Percentiles rank a stretch among this genome's conserved stretches.
Conservation (phyloP, 1,139 yeast genomes). For the Kodamaea sp. region DNA sequence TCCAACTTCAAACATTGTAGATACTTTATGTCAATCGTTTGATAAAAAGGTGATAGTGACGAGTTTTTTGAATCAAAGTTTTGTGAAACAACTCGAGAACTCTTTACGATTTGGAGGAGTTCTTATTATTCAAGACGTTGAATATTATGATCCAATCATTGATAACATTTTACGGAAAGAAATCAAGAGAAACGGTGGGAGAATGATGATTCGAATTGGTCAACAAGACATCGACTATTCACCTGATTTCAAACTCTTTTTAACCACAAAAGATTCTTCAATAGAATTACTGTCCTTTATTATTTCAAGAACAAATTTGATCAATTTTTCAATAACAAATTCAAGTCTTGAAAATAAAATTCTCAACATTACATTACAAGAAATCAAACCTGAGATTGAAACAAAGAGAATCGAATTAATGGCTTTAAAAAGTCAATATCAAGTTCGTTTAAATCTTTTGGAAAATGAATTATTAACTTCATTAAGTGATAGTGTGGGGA, state of each 20-base stretch:
- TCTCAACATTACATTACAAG: constrained; percentile 52
- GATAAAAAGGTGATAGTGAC: constrained; percentile 48
- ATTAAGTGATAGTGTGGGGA: constrained; percentile 56
- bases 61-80: constrained; percentile 71
- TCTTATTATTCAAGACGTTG: constrained; percentile 73
- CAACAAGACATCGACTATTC: constrained; percentile 65
- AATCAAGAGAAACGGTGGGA: constrained; percentile 63
- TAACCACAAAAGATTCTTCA: constrained; percentile 60
- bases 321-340: constrained; percentile 71
- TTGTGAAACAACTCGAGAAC: constrained; percentile 68
- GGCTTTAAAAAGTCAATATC: constrained; percentile 58
- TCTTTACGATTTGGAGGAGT: constrained; percentile 81
- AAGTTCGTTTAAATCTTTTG: constrained; percentile 48
- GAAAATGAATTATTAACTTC: constrained; percentile 62
- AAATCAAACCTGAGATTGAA: constrained; percentile 67
- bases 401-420: constrained; percentile 50
- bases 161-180: constrained; percentile 62
- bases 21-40: constrained; percentile 33
- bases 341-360: constrained; percentile 64
- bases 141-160: constrained; percentile 70
- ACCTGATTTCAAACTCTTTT: constrained; percentile 54
- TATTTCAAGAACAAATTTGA: constrained; percentile 54
- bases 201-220: constrained; percentile 60
- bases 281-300: constrained; percentile 51
- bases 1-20: constrained; percentile 54